These are phyloP conservation scores for Solanum paucissectum DNA, from an alignment of 257 asterid species.

Conservation along the genomic window DNA sequence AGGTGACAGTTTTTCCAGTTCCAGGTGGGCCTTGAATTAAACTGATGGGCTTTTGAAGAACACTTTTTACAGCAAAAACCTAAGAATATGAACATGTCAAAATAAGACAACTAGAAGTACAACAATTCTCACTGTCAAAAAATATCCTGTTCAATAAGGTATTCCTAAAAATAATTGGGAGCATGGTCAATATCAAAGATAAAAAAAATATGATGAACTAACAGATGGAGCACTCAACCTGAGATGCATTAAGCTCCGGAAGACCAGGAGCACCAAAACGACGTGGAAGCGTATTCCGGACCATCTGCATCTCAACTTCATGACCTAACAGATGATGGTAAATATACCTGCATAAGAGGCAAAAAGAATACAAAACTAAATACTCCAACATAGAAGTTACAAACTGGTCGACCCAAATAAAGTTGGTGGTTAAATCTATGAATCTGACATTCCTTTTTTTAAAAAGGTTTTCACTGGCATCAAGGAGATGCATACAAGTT, in stretches of 20 bases:
- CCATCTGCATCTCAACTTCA: constrained; percentile 99
- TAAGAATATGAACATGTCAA: constrained; percentile 3
- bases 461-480: background rate
- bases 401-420: background rate
- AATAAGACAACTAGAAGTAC: background rate
- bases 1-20: constrained; percentile 98
- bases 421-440: background rate
- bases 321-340: constrained; percentile 97
- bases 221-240: constrained; percentile 27
- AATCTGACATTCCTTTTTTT: background rate
- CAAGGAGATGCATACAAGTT: background rate
- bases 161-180: background rate
- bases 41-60: constrained; percentile 92
- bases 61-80: constrained; percentile 99
- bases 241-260: constrained; percentile 99
- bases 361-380: background rate
- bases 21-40: constrained; percentile 99
- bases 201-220: background rate
- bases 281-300: constrained; percentile 90
- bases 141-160: background rate
- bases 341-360: constrained; percentile 53
- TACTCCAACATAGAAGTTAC: background rate
- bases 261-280: constrained; percentile 99
- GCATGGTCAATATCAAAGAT: background rate
- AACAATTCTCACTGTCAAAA: background rate